phyloP scores from a whole-genome alignment of 495 filamentous ascomycete genomes.

The Penicillium antarcticum region DNA sequence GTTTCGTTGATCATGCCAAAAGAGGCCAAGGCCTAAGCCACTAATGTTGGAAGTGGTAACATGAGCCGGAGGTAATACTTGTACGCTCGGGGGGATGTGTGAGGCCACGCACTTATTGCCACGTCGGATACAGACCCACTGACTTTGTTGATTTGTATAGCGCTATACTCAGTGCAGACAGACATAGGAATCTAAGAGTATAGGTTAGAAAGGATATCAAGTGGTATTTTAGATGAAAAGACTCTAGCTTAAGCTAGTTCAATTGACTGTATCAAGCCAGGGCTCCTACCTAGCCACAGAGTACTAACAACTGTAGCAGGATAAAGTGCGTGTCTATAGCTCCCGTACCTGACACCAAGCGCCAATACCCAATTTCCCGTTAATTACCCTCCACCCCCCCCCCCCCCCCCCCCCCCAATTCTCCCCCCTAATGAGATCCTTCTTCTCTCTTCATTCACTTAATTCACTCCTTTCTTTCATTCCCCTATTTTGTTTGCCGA shows the following conservation, averaged over 20 bases:
- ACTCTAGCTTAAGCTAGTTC: no score
- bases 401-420: slow-evolving; percentile 22
- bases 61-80: slow-evolving; percentile 1
- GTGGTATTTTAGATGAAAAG: no score
- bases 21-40: slow-evolving; percentile 2
- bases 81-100: background rate
- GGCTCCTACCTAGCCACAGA: no score
- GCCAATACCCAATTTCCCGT: slow-evolving; percentile 9
- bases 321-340: slow-evolving; percentile 2
- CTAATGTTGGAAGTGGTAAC: slow-evolving; percentile 3
- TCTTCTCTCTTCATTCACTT: slow-evolving; percentile 24
- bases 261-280: no score
- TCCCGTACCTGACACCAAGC: background rate
- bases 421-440: slow-evolving; percentile 10
- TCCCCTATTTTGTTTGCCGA: slow-evolving; percentile 18
- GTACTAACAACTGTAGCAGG: background rate
- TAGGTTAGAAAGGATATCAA: no score
- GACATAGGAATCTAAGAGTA: no score
- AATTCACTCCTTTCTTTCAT: slow-evolving; percentile 20
- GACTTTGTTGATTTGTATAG: no score
- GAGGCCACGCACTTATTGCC: background rate
- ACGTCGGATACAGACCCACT: no score
- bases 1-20: slow-evolving; percentile 22
- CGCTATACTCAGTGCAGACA: no score
- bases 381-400: slow-evolving; percentile 23